Base-by-base conservation (phyloP, 2,329 filamentous ascomycete species). In the Calonectria leucothoes region DNA sequence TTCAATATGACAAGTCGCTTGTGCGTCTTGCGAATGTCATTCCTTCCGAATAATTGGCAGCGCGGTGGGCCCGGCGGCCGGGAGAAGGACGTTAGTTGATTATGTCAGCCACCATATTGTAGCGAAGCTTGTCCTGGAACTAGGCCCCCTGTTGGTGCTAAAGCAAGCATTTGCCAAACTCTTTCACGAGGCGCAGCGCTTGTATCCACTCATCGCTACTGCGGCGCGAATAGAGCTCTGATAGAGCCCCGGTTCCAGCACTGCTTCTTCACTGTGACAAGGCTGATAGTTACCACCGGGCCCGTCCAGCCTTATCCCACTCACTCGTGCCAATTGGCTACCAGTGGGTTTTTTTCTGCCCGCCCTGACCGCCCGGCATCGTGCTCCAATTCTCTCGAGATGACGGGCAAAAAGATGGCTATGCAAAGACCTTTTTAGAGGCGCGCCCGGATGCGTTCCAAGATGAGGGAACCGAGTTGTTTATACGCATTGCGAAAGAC, bases 401-500 rank as follows among this genome's bases (percentile, higher is more conserved):
- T 27, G 6, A 23, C 33, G 15, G 33, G 12, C 23, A 14, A 11
- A 37, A 59, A 59, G 8, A 37, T 23, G 33, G 4, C 11, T 7
- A n/a, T 11, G 6, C 25, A 14, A 17, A 20, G 33, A 61, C 15
- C n/a, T 61, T 39, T 39, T 25, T 39, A 25, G 25, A 7, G 33
- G 23, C 5, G 6, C 7, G 27, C 3, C 55, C 8, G 14, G 33
- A 14, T 42, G 12, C 55, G 65, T 25, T 33, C 8, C 25, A 31
- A 39, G 3, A 71, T 71, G 69, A 52, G 14, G 33, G 11, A 63
- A 52, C 8, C 63, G 6, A 14, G 27, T 14, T 71, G 68, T 23
- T 29, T 71, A n/a, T 72, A 69, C 49, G 23, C 55, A 25, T 27
- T 74, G 33, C 48, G 66, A 25, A 29, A 70, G 49, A 66, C 51